These are phyloP conservation scores for Russula ochroleuca DNA, from an alignment of 768 basidiomycete species.

Conservation along the genomic window DNA sequence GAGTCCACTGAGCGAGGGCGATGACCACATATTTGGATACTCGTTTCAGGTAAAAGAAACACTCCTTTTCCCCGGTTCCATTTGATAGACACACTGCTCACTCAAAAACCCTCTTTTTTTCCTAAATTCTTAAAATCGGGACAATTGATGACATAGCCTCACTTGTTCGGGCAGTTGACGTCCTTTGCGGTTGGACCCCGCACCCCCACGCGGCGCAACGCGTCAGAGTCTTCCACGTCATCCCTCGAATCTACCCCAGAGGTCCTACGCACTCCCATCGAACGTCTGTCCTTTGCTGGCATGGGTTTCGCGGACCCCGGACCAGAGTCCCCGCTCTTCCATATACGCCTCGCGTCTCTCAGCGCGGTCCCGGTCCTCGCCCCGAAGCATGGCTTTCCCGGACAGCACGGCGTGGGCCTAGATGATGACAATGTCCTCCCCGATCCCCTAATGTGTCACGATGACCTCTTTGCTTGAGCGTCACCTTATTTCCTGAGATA, in stretches of 20 bases:
- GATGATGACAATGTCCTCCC: slow-evolving; percentile 5
- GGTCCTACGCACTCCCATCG: slow-evolving; percentile 24
- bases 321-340: slow-evolving; percentile 16
- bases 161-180: slow-evolving; percentile 5
- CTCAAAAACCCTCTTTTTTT: neutral
- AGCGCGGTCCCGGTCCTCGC: slow-evolving; percentile 3
- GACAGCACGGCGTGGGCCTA: neutral
- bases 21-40: slow-evolving; percentile 35
- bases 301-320: slow-evolving; percentile 28
- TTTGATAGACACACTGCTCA: neutral
- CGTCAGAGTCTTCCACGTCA: slow-evolving; percentile 22
- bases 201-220: slow-evolving; percentile 33
- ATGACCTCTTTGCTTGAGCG: slow-evolving; percentile 28
- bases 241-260: slow-evolving; percentile 28
- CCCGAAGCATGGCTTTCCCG: slow-evolving; percentile 8
- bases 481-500: slow-evolving; percentile 11
- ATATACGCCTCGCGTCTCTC: slow-evolving; percentile 16
- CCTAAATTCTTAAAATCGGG: neutral
- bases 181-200: slow-evolving; percentile 28
- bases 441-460: slow-evolving; percentile 20
- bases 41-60: slow-evolving; percentile 21
- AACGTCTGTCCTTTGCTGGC: slow-evolving; percentile 22
- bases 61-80: no score
- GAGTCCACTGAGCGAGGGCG: neutral
- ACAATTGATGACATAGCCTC: neutral